phyloP scores from a whole-genome alignment of 2,329 filamentous ascomycete species.

The Aspergillus proliferans region DNA sequence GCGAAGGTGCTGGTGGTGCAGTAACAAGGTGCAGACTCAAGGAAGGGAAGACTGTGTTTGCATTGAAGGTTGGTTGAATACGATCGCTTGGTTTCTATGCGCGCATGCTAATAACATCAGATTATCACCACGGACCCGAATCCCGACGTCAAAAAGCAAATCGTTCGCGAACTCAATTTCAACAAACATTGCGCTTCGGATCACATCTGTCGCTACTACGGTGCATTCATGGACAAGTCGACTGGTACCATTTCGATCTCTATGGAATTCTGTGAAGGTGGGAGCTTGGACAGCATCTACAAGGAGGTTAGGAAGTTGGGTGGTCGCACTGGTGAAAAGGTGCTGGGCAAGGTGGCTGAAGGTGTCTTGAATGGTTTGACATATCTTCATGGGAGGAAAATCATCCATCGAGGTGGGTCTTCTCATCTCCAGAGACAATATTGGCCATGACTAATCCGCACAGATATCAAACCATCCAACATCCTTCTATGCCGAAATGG shows the following conservation, averaged over 20 bases:
- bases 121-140: slow-evolving; percentile 98
- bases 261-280: slow-evolving; percentile 98
- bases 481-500: slow-evolving; percentile 88
- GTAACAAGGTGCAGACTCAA: slow-evolving; percentile 87
- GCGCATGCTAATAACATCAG: slow-evolving; percentile 41
- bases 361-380: slow-evolving; percentile 89
- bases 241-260: slow-evolving; percentile 95
- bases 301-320: slow-evolving; percentile 94
- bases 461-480: slow-evolving; percentile 95
- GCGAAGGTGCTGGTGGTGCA: slow-evolving; percentile 91
- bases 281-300: slow-evolving; percentile 93
- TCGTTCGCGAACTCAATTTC: slow-evolving; percentile 90
- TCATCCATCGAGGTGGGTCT: slow-evolving; percentile 71
- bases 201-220: slow-evolving; percentile 96
- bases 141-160: slow-evolving; percentile 97
- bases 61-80: slow-evolving; percentile 65
- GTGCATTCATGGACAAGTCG: slow-evolving; percentile 92
- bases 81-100: not conserved
- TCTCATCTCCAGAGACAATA: not conserved
- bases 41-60: slow-evolving; percentile 89
- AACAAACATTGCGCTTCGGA: slow-evolving; percentile 96
- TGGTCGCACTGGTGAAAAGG: slow-evolving; percentile 92
- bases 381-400: slow-evolving; percentile 90
- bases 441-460: slow-evolving; percentile 7
- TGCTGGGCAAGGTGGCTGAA: slow-evolving; percentile 92